A percentile compares a stretch with the other conserved stretches of the same genome.
Evolutionary conservation across 208 protist species (phyloP).

Genomic region (Trypanosoma scelopori): DNA sequence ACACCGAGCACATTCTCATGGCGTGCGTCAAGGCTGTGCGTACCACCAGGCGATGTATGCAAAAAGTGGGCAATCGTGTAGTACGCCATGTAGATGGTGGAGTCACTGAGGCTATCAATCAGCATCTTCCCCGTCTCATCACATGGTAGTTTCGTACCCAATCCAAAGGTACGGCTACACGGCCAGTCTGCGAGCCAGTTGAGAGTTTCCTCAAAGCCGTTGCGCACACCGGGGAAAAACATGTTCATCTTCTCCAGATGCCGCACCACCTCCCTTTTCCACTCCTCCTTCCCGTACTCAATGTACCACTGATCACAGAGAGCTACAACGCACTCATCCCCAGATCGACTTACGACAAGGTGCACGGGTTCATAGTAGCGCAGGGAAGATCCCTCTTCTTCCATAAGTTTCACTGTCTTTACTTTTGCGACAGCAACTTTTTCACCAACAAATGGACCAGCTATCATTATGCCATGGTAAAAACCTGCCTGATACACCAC

Average conservation of each 20-base stretch:
- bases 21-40: slow-evolving; percentile 42
- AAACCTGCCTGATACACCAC: slow-evolving; percentile 97
- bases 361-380: slow-evolving; percentile 97
- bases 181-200: slow-evolving; percentile 99
- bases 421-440: slow-evolving; percentile 96
- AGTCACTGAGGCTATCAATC: slow-evolving; percentile 99
- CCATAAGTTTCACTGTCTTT: slow-evolving; percentile 72
- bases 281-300: slow-evolving; percentile 98
- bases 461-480: slow-evolving; percentile 96
- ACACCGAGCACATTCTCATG: slow-evolving; percentile 82
- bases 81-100: slow-evolving; percentile 99
- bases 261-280: slow-evolving; percentile 86
- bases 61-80: slow-evolving; percentile 99
- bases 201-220: slow-evolving; percentile 93
- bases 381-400: slow-evolving; percentile 80
- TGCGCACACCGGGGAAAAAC: slow-evolving; percentile 91
- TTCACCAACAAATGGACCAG: slow-evolving; percentile 67
- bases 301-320: slow-evolving; percentile 99
- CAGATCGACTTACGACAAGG: slow-evolving; percentile 97
- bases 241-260: slow-evolving; percentile 92
- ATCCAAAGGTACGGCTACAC: slow-evolving; percentile 99
- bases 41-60: slow-evolving; percentile 80
- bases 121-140: slow-evolving; percentile 90
- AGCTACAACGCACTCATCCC: slow-evolving; percentile 99
- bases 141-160: slow-evolving; percentile 99